A percentile compares a stretch with the other conserved stretches of the same genome.
These are phyloP conservation scores for Adansonia digitata DNA, from an alignment of 345 rosid species.

Conservation along the genomic window DNA sequence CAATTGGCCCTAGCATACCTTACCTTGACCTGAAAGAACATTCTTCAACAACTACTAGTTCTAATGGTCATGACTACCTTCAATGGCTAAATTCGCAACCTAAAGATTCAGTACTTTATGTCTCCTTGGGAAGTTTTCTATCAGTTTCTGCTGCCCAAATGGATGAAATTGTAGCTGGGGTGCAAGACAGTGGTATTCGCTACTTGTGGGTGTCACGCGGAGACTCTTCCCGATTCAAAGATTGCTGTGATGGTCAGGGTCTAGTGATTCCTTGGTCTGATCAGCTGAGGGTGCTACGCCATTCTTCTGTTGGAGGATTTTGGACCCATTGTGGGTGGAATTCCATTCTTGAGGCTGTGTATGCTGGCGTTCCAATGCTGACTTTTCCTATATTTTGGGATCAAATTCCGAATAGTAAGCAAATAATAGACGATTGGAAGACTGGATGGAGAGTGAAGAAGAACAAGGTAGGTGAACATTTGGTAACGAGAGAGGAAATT, in stretches of 20 bases:
- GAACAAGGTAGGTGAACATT: background rate
- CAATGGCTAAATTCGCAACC: slow-evolving; percentile 12
- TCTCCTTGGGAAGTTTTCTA: slow-evolving; percentile 18
- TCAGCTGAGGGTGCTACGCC: slow-evolving; percentile 30
- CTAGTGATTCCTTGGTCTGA: slow-evolving; percentile 34
- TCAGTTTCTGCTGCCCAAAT: slow-evolving; percentile 13
- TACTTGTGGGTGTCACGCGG: slow-evolving; percentile 14
- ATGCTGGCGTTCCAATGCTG: slow-evolving; percentile 38
- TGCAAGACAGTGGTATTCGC: slow-evolving; percentile 14
- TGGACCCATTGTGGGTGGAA: slow-evolving; percentile 41
- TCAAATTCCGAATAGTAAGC: slow-evolving; percentile 29
- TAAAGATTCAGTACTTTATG: slow-evolving; percentile 11
- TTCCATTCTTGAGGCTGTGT: slow-evolving; percentile 28
- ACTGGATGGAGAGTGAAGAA: slow-evolving; percentile 32
- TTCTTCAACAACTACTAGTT: background rate
- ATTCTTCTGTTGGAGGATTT: slow-evolving; percentile 36
- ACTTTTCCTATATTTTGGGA: slow-evolving; percentile 31
- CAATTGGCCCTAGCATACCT: slow-evolving; percentile 41
- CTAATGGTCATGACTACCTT: slow-evolving; percentile 2
- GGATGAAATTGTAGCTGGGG: slow-evolving; percentile 15
- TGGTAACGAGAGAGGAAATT: slow-evolving; percentile 28
- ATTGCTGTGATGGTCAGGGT: slow-evolving; percentile 8
- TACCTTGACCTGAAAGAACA: slow-evolving; percentile 8
- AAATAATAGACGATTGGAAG: slow-evolving; percentile 34
- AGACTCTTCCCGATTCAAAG: slow-evolving; percentile 8